These are phyloP conservation scores for Metschnikowia reukaufii DNA, from an alignment of 805 yeast genomes.

Conservation along the genomic window DNA sequence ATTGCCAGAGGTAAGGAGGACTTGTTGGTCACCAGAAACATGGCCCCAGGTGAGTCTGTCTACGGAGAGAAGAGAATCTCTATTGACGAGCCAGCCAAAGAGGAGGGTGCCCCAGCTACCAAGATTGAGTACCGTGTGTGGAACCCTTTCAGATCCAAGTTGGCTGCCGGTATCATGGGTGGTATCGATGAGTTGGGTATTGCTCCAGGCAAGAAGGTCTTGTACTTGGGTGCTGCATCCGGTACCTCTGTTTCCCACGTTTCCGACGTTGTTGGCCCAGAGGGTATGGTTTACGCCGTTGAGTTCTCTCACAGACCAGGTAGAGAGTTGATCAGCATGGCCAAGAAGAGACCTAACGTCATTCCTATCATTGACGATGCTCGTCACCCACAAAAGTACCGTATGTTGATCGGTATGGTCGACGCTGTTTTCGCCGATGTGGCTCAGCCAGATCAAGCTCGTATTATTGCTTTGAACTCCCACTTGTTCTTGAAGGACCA, in stretches of 20 bases:
- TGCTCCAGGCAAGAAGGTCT: slow-evolving; percentile 96
- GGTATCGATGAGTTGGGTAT: slow-evolving; percentile 97
- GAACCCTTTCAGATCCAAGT: slow-evolving; percentile 99
- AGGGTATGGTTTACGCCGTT: slow-evolving; percentile 97
- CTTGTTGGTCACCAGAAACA: slow-evolving; percentile 92
- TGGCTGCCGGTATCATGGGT: slow-evolving; percentile 99
- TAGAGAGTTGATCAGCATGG: slow-evolving; percentile 98
- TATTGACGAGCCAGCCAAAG: slow-evolving; percentile 88
- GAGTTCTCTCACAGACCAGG: slow-evolving; percentile 99
- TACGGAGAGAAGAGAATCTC: slow-evolving; percentile 97
- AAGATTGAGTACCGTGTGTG: slow-evolving; percentile 99
- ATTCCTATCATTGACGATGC: slow-evolving; percentile 99
- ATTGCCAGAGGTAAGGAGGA: slow-evolving; percentile 99
- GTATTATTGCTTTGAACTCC: slow-evolving; percentile 97
- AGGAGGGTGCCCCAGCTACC: slow-evolving; percentile 85
- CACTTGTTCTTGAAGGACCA: slow-evolving; percentile 97
- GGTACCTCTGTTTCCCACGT: slow-evolving; percentile 99
- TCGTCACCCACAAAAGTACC: slow-evolving; percentile 99
- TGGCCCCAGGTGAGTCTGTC: slow-evolving; percentile 97
- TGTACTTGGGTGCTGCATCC: slow-evolving; percentile 98
- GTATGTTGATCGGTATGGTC: slow-evolving; percentile 99
- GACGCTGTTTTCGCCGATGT: slow-evolving; percentile 99
- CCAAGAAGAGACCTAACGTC: slow-evolving; percentile 99
- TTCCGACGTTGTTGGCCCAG: slow-evolving; percentile 98
- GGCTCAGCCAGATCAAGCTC: slow-evolving; percentile 99